Conservation (phyloP, 179 eudicot species). For the Corrigiola litoralis region DNA sequence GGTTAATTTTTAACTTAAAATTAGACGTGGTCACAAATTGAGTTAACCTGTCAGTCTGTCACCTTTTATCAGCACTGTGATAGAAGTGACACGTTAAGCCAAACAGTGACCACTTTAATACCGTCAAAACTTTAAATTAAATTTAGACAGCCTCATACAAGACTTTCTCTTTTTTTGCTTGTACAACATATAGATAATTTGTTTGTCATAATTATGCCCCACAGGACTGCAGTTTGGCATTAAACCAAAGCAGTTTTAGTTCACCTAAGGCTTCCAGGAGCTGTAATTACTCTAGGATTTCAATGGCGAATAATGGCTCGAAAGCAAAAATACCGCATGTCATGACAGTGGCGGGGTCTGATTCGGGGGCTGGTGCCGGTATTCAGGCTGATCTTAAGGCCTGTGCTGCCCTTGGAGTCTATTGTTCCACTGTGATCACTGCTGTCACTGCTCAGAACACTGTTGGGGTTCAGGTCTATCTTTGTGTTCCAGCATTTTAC, state of each 20-base stretch:
- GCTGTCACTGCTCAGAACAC: conserved; percentile 95
- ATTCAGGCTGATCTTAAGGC: conserved; percentile 89
- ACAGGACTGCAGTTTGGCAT: background rate
- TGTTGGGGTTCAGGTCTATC: conserved; percentile 75
- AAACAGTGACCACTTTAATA: too few relatives aligned
- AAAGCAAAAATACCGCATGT: conserved; percentile 59
- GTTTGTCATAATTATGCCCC: background rate
- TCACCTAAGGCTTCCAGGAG: background rate
- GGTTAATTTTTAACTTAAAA: too few relatives aligned
- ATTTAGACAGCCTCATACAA: too few relatives aligned
- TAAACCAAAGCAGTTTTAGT: conserved; percentile 1
- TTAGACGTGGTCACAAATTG: too few relatives aligned
- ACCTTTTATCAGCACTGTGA: too few relatives aligned
- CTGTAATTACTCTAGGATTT: background rate
- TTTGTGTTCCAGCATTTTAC: background rate
- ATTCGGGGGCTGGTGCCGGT: conserved; percentile 95
- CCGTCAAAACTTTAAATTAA: too few relatives aligned
- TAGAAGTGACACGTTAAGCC: too few relatives aligned
- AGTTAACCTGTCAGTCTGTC: too few relatives aligned
- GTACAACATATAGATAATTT: too few relatives aligned
- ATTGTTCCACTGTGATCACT: conserved; percentile 89
- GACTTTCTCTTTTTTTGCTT: too few relatives aligned
- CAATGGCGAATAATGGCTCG: conserved; percentile 18
- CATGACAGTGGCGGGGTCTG: conserved; percentile 91
- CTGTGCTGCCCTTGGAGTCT: conserved; percentile 82